Evolutionary conservation across 1,139 yeast species (phyloP), one percentile per base, ranked within the genome.

Genomic region (Suhomyces bolitotheri): DNA sequence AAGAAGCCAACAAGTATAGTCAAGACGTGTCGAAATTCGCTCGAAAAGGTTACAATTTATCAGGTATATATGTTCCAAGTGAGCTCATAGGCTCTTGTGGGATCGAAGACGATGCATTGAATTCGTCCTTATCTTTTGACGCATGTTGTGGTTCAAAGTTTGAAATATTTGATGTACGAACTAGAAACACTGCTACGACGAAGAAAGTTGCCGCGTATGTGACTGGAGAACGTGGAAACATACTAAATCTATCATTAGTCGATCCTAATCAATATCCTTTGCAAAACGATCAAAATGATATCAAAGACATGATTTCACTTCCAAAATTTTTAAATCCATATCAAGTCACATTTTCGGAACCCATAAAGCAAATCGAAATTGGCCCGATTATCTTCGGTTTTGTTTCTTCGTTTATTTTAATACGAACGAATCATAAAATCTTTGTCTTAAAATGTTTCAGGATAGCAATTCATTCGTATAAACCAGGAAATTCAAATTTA

Each of bases 331-430:
- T 43, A 1, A 34, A 42, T 20, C 55, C 64, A 11, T 51, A 50
- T 4, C 54, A 56, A 32, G 44, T 61, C 13, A 50, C 52, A 20
- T 55, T 62, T 21, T 50, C 57, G 5, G 65, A 67, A 5, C 58
- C 68, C 2, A 67, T 76, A 10, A 58, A 55, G 24, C 81, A 76
- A 43, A 57, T 75, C 10, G 38, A 31, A 3, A 58, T 53, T 19
- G 49, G 62, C 5, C 49, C 58, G 8, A 45, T 40, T 5, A 27
- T 44, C 12, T 20, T 46, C 17, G 53, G 49, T 11, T 41, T 38
- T 20, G 41, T 47, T 7, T 51, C 51, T n/a, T 53, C 56, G 7
- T 50, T 44, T 39, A 44, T 63, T 30, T 41, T 54, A 25, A 58
- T 58, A 1, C 49, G 69, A 40, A 63, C 66, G 1, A 50, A 49